phyloP scores from a whole-genome alignment of 2,329 filamentous ascomycete species.

The Cercospora sp. region DNA sequence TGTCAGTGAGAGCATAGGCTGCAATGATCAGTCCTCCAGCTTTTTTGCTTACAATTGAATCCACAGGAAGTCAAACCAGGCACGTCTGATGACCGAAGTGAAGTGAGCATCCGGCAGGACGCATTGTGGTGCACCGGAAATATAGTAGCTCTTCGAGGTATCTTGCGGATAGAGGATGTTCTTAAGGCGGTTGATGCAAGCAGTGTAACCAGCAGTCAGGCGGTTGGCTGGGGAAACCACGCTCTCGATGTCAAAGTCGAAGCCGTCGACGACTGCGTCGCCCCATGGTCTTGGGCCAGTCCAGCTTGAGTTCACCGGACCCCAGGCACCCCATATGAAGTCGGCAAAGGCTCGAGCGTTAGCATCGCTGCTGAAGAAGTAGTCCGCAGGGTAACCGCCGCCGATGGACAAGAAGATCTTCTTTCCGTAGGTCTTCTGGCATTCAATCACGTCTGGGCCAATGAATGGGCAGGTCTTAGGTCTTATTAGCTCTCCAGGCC shows the following conservation, averaged over 20 bases:
- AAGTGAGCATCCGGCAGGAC: constrained; percentile 50
- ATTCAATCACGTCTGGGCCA: constrained; percentile 46
- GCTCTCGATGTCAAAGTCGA: constrained; percentile 54
- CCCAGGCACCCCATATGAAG: constrained; percentile 51
- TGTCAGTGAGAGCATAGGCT: background rate
- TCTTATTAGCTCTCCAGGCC: background rate
- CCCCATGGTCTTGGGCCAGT: constrained; percentile 48
- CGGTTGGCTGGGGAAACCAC: constrained; percentile 35
- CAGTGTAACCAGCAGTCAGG: constrained; percentile 40
- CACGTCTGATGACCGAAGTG: constrained; percentile 38
- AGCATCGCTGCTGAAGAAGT: constrained; percentile 45
- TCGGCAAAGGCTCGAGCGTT: constrained; percentile 47
- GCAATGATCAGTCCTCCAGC: background rate
- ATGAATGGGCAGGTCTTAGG: constrained; percentile 31
- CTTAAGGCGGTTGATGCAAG: constrained; percentile 52
- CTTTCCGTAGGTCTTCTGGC: constrained; percentile 46
- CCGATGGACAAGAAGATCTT: constrained; percentile 52
- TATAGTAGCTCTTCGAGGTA: constrained; percentile 46
- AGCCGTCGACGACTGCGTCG: constrained; percentile 53
- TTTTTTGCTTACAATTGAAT: constrained; percentile 40
- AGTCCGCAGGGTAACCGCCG: constrained; percentile 43
- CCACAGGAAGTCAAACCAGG: constrained; percentile 49
- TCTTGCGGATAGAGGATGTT: constrained; percentile 40
- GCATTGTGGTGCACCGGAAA: constrained; percentile 53
- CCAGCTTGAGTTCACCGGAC: constrained; percentile 34